Base-by-base conservation (phyloP, 371 early-diverging fungal species). In the Batrachochytrium dendrobatidis region DNA sequence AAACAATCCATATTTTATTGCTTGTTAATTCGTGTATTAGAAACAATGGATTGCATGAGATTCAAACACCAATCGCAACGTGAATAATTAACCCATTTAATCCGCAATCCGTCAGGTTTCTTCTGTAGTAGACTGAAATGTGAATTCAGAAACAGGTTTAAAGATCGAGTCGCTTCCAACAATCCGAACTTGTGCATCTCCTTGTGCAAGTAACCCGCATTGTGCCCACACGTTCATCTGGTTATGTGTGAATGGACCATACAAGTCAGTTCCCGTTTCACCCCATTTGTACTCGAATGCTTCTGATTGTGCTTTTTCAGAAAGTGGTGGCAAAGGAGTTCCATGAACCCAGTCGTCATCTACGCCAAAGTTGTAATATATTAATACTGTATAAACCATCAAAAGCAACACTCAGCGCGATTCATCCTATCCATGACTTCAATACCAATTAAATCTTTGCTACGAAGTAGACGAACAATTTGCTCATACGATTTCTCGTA, bases 401-500 rank as follows among this genome's bases (percentile, higher is more conserved):
- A 6, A 51, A 39, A 39, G 39, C 39, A 39, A 39, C 39, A 39
- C 17, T 39, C 20, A 17, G 39, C 17, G 39, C 39, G 39, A 39
- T 39, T 20, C 15, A 39, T 39, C 17, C 39, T 15, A 32, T 18
- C 29, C 12, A 51, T 34, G 22, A 29, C 32, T 22, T 31, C 35
- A 22, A 5, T 44, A 65, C 65, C 34, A 1, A 89, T 80, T 8
- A 75, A 56, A 3, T 78, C 84, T n/a, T 79, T 80, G 26, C 68
- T 61, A 34, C 91, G 82, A 55, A 89, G 75, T 39, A 71, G 63
- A 20, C 89, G 83, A 10, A 89, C 83, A 31, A 87, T 75, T 8
- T 80, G 82, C 65, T 92, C 92, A 63, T 85, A 88, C 0, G 85
- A 82, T 45, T 84, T 82, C 24, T 89, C 86, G 54, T 90, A 89